A percentile compares a stretch with the other conserved stretches of the same genome.
Conservation (phyloP, 202 grass and related monocot genomes). For the Carex sylvatica region DNA sequence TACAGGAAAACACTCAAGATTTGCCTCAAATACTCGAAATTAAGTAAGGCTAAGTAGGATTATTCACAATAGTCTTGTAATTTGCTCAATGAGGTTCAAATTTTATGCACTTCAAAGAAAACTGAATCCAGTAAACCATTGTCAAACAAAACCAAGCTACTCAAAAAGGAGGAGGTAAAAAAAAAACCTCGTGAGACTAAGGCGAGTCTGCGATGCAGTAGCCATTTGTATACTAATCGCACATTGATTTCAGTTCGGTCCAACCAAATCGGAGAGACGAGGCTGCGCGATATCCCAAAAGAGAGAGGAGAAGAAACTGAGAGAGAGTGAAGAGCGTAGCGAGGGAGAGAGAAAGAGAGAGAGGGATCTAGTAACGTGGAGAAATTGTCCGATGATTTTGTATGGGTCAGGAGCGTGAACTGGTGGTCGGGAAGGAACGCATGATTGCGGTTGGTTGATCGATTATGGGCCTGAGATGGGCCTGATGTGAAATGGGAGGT, state of each 20-base stretch:
- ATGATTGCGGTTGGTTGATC: neutral
- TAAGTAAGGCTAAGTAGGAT: neutral
- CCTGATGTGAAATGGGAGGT: slow-evolving; percentile 19
- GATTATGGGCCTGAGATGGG: slow-evolving; percentile 2
- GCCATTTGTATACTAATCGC: neutral
- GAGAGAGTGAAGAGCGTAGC: neutral
- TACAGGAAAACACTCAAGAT: neutral
- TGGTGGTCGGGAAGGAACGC: neutral
- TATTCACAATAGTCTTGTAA: neutral
- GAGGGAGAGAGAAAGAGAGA: neutral
- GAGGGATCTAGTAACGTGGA: neutral
- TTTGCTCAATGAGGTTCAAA: neutral
- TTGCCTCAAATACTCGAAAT: neutral
- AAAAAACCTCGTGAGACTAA: slow-evolving; percentile 25
- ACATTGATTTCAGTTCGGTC: neutral
- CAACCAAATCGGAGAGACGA: neutral
- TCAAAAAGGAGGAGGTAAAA: neutral
- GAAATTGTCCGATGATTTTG: neutral
- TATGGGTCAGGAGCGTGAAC: neutral
- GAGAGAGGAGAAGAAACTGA: neutral
- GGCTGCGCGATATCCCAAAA: neutral
- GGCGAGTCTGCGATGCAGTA: slow-evolving; percentile 5
- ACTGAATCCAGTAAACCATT: no score
- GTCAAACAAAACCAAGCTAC: neutral
- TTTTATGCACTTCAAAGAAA: neutral